These are phyloP conservation scores for Penicillium sp. DNA, from an alignment of 2,329 filamentous ascomycete species.

Conservation along the genomic window DNA sequence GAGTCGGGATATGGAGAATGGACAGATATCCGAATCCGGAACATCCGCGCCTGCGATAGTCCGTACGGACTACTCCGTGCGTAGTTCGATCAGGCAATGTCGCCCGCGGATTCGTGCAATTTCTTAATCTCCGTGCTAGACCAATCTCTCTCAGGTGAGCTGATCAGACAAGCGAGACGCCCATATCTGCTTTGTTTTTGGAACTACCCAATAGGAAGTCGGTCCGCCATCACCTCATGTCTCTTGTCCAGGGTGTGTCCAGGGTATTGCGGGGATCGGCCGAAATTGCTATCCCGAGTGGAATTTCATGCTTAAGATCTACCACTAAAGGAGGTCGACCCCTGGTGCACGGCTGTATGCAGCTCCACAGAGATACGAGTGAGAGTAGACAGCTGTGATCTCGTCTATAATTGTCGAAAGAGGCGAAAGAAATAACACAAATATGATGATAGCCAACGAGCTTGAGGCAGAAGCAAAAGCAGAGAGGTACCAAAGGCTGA, in stretches of 20 bases:
- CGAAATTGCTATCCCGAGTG: conserved; percentile 3
- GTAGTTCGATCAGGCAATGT: not conserved
- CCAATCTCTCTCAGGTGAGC: not conserved
- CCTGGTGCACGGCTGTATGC: conserved; percentile 17
- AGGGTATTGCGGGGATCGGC: conserved; percentile 5
- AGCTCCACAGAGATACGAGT: conserved; percentile 12
- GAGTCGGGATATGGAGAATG: not conserved
- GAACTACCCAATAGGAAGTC: not conserved
- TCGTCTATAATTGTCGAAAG: not conserved
- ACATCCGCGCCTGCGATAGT: not conserved
- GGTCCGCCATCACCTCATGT: not conserved
- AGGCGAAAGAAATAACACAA: not conserved
- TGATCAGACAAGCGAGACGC: not conserved
- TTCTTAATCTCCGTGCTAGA: not conserved
- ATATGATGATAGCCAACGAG: no score
- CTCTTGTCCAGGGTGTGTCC: not conserved
- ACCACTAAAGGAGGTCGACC: conserved; percentile 16
- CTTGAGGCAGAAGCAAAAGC: no score
- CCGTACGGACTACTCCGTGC: no score
- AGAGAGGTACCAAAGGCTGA: not conserved
- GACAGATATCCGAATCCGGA: not conserved
- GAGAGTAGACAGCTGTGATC: not conserved
- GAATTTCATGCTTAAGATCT: conserved; percentile 20
- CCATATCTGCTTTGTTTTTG: not conserved
- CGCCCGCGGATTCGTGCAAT: conserved; percentile 1